A percentile compares a stretch with the other conserved stretches of the same genome.
Conservation (phyloP, 495 filamentous ascomycete genomes). For the Clohesyomyces aquaticus region DNA sequence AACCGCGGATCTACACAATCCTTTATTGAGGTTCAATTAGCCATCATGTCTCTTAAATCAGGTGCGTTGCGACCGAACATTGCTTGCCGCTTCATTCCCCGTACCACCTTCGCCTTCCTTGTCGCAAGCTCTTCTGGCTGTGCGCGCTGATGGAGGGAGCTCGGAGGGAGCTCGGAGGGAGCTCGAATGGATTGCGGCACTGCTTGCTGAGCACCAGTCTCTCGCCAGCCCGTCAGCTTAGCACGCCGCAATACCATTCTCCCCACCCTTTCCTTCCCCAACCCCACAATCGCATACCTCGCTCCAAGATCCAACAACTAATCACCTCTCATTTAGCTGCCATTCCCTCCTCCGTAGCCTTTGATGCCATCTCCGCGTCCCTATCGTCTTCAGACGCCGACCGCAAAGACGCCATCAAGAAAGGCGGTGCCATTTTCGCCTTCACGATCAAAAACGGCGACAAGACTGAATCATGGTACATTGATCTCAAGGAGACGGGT, state of each 20-base stretch:
- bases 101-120: no score
- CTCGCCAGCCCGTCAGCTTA: slow-evolving; percentile 2
- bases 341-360: slow-evolving; percentile 89
- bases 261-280: slow-evolving; percentile 1
- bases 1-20: no score
- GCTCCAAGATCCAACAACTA: slow-evolving; percentile 16
- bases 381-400: slow-evolving; percentile 71
- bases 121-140: no score
- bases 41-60: slow-evolving; percentile 81
- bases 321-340: slow-evolving; percentile 58
- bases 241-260: not conserved
- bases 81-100: no score
- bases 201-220: no score
- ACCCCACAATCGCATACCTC: slow-evolving; percentile 22
- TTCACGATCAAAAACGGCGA: slow-evolving; percentile 92
- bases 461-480: slow-evolving; percentile 83
- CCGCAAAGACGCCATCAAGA: slow-evolving; percentile 84
- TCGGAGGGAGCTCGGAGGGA: no score
- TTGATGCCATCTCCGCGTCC: slow-evolving; percentile 81
- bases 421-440: slow-evolving; percentile 83
- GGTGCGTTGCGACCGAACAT: slow-evolving; percentile 52
- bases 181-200: no score
- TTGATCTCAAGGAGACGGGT: slow-evolving; percentile 91
- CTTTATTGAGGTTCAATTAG: not conserved
- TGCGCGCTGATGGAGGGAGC: no score